Conservation (phyloP, 768 basidiomycete species). For the Rossbeevera mucosa region DNA sequence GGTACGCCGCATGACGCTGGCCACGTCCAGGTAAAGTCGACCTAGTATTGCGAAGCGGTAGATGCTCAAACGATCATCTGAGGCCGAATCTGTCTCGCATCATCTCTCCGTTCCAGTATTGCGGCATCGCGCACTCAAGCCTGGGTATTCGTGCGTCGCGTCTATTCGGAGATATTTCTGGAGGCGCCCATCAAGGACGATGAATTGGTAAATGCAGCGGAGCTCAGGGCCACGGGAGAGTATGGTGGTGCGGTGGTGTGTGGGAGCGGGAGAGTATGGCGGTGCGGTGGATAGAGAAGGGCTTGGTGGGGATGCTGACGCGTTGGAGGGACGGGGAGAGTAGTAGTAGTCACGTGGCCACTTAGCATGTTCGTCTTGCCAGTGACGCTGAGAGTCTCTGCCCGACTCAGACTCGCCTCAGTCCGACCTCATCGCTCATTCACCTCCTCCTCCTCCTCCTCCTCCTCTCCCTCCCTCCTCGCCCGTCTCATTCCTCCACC, state of each 20-base stretch:
- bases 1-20: conserved; percentile 76
- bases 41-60: no score
- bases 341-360: no score
- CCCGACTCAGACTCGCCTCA: not conserved
- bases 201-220: conserved; percentile 73
- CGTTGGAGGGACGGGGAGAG: no score
- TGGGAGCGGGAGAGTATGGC: conserved; percentile 66
- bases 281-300: no score
- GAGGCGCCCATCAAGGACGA: conserved; percentile 51
- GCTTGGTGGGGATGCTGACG: no score
- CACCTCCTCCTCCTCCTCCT: conserved; percentile 6
- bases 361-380: no score
- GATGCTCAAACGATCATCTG: conserved; percentile 5
- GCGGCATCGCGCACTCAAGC: conserved; percentile 71
- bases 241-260: conserved; percentile 69
- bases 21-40: conserved; percentile 76
- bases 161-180: conserved; percentile 76
- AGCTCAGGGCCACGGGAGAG: conserved; percentile 52
- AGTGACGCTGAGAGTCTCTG: no score
- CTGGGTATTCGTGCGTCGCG: conserved; percentile 68
- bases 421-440: conserved; percentile 9
- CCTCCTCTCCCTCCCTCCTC: conserved; percentile 13
- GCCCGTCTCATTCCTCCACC: conserved; percentile 30
- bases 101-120: conserved; percentile 81
- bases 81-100: conserved; percentile 85